Evolutionary conservation across 2,329 filamentous ascomycete genomes (phyloP), one percentile per base, ranked within the genome.

Genomic region (Colletotrichum liriopes): DNA sequence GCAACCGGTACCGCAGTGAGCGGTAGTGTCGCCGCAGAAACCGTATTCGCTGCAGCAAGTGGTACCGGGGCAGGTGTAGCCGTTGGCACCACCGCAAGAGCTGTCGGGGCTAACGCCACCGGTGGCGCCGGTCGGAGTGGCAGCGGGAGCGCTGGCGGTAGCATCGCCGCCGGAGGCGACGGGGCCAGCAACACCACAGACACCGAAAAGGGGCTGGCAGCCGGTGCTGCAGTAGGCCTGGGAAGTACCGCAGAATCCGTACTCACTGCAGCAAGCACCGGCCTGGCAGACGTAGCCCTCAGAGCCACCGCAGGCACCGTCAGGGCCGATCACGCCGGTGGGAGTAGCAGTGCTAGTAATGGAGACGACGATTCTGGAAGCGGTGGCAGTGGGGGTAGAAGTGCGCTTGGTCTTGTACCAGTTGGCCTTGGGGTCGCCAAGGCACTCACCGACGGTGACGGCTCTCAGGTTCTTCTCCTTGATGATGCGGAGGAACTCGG

Each of bases 381-480:
- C 65, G 45, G 72, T 74, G 61, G 70, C 72, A n/a, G 70, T 66
- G 16, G 72, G 72, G 12, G 72, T 74, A 8, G 70, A 70, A 26
- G 72, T 73, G 65, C 72, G 72, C 61, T 72, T 73, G 51, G 65
- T 65, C 56, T 63, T 69, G 77, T 87, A 87, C 85, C 85, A 87
- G 79, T 87, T 87, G 52, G 75, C 78, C n/a, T 75, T 65, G 4
- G 83, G 80, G 74, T 86, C 85, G 29, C 81, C 82, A 29, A 87
- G 79, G 73, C 85, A 87, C 74, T 86, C 84, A 49, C 85, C 85
- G 20, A 86, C 78, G 20, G 84, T 85, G 32, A 86, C 84, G 14
- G 79, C 23, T 66, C 65, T 49, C 77, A 80, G 5, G 82, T 76
- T 67, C 77, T 81, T 73, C 63, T 72, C 63, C 63, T 72, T 72